phyloP scores from a whole-genome alignment of 768 basidiomycete species.

The Pholiota molesta region DNA sequence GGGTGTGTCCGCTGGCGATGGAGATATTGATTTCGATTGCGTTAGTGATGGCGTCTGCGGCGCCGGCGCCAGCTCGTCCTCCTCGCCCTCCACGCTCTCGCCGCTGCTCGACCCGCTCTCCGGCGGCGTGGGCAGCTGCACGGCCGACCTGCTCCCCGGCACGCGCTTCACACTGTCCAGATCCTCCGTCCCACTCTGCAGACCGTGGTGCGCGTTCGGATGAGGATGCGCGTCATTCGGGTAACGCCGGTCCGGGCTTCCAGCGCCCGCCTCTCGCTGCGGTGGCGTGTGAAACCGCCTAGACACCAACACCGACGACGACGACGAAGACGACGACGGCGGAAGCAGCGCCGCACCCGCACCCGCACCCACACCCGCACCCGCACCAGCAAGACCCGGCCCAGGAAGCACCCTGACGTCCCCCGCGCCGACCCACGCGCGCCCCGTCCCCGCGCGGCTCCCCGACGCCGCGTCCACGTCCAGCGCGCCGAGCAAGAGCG shows the following conservation, averaged over 20 bases:
- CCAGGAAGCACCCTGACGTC: slow-evolving; percentile 10
- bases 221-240: no score
- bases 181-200: not conserved
- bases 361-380: no score
- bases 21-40: not conserved
- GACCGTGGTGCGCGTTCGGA: no score
- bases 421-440: slow-evolving; percentile 28
- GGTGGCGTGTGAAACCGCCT: no score
- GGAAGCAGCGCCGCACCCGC: no score
- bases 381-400: no score
- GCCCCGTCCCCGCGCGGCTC: slow-evolving; percentile 11
- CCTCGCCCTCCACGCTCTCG: not conserved
- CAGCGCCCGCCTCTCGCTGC: no score
- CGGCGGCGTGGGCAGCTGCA: slow-evolving; percentile 19
- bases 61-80: not conserved
- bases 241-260: no score
- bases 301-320: no score
- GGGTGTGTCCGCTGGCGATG: not conserved
- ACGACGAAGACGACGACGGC: no score
- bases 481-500: slow-evolving; percentile 30
- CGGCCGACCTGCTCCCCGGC: not conserved
- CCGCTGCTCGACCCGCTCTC: slow-evolving; percentile 4
- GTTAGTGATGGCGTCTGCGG: not conserved
- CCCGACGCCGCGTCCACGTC: slow-evolving; percentile 18
- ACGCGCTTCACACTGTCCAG: not conserved